phyloP scores from a whole-genome alignment of 768 basidiomycete species.

The Mycena haematopus region DNA sequence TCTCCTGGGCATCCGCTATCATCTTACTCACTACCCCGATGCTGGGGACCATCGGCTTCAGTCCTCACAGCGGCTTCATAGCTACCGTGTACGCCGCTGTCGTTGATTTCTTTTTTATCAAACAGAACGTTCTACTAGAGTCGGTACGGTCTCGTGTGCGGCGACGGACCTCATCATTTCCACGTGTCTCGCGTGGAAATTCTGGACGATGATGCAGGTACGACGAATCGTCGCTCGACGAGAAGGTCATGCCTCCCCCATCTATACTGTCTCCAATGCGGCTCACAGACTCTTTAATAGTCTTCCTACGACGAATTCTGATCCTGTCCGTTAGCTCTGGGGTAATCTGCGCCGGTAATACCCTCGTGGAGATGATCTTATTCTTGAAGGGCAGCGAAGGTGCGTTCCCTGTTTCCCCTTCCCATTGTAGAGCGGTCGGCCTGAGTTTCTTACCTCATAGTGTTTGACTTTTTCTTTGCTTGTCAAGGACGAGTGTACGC shows the following conservation, averaged over 20 bases:
- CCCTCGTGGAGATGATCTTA: conserved; percentile 10
- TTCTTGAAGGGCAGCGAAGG: conserved; percentile 3
- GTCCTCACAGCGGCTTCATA: background rate
- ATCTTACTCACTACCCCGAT: background rate
- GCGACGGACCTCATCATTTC: background rate
- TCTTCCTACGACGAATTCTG: background rate
- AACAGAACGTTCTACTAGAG: background rate
- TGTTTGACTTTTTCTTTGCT: conserved; percentile 4
- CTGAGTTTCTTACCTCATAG: background rate
- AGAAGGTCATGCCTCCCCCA: background rate
- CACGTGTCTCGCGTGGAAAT: background rate
- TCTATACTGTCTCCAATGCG: background rate
- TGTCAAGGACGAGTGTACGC: conserved; percentile 19
- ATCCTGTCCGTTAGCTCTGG: conserved; percentile 17
- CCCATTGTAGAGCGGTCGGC: no score
- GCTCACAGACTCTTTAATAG: background rate
- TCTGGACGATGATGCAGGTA: background rate
- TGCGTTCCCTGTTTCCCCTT: background rate
- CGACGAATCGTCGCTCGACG: background rate
- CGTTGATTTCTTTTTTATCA: background rate
- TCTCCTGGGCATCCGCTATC: background rate
- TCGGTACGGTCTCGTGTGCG: background rate
- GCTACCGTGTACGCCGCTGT: background rate
- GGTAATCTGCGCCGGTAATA: conserved; percentile 2
- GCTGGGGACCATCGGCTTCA: no score